Evolutionary conservation across 192 early-diverging fungal genomes (phyloP).

Genomic region (Oehlia diaphana): DNA sequence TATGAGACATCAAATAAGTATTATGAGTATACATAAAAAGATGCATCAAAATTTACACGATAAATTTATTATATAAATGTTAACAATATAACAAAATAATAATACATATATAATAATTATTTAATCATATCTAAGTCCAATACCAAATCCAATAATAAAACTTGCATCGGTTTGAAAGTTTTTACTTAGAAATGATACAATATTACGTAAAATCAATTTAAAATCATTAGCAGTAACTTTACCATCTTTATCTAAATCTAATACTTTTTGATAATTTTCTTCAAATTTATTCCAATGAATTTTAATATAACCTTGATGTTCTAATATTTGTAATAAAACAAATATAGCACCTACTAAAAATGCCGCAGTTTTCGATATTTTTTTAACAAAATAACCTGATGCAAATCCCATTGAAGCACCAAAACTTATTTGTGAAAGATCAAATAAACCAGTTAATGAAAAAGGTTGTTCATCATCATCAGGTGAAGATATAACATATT

Average conservation of each 20-base stretch:
- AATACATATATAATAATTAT: neutral
- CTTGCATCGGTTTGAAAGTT: neutral
- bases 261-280: neutral
- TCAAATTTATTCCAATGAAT: neutral
- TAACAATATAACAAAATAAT: no score
- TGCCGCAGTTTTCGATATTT: neutral
- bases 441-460: neutral
- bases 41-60: no score
- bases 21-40: no score
- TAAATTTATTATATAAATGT: no score
- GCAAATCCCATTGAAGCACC: conserved; percentile 1
- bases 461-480: neutral
- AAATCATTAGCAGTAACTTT: conserved; percentile 3
- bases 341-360: neutral
- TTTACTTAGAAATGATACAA: neutral
- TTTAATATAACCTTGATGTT: neutral
- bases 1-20: no score
- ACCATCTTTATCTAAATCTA: conserved; percentile 7
- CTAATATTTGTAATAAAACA: neutral
- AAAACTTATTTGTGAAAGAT: neutral
- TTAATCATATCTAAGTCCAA: conserved; percentile 5
- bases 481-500: neutral
- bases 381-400: conserved; percentile 3
- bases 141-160: conserved; percentile 3
- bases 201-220: neutral